Conservation (phyloP, 208 protist genomes). For the Naegleria lovaniensis region DNA sequence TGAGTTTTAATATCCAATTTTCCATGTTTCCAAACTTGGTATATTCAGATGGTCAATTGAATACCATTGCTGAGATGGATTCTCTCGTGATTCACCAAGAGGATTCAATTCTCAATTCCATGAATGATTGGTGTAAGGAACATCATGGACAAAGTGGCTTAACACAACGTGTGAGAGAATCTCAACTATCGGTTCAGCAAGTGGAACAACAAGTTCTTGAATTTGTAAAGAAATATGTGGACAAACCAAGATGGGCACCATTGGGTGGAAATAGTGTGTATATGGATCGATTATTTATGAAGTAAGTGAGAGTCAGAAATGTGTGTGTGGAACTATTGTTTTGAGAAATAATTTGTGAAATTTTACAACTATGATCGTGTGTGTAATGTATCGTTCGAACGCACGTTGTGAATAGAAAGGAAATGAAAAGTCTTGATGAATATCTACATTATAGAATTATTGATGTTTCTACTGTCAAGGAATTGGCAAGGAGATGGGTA, state of each 20-base stretch:
- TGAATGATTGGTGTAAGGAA: slow-evolving; percentile 56
- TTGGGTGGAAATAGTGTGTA: slow-evolving; percentile 51
- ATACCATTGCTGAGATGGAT: slow-evolving; percentile 42
- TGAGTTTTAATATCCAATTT: too few relatives aligned
- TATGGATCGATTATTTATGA: slow-evolving; percentile 47
- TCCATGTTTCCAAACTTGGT: too few relatives aligned
- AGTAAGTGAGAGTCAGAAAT: slow-evolving; percentile 42
- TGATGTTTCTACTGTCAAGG: slow-evolving; percentile 49
- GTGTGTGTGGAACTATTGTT: neutral
- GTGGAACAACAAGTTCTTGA: slow-evolving; percentile 44
- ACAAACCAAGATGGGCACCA: neutral
- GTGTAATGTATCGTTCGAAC: neutral
- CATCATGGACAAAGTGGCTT: slow-evolving; percentile 48
- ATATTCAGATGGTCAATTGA: slow-evolving; percentile 40
- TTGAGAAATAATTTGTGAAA: too few relatives aligned
- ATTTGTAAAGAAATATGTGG: slow-evolving; percentile 42
- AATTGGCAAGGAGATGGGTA: slow-evolving; percentile 46
- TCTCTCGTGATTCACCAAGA: slow-evolving; percentile 40
- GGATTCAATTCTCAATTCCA: slow-evolving; percentile 42
- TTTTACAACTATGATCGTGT: neutral
- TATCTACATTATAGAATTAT: slow-evolving; percentile 54
- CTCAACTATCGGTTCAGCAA: slow-evolving; percentile 36
- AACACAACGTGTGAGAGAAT: slow-evolving; percentile 35
- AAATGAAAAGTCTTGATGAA: slow-evolving; percentile 29
- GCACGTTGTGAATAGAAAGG: too few relatives aligned